Percentiles rank a stretch among this genome's conserved stretches.
These are phyloP conservation scores for Coriolopsis trogii DNA, from an alignment of 1,284 basidiomycete species.

Conservation along the genomic window DNA sequence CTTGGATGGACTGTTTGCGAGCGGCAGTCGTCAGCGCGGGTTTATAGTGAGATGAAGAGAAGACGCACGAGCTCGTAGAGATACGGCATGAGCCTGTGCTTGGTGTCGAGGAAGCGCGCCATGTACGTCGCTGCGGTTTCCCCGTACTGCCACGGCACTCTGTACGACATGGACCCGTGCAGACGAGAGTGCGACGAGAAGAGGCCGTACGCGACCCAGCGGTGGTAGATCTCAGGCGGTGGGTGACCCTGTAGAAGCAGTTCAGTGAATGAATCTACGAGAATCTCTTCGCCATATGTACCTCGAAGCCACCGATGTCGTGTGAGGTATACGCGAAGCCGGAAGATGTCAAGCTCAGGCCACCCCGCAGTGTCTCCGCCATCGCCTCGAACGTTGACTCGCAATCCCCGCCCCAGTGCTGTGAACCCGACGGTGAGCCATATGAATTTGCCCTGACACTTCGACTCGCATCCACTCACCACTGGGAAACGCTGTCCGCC, in stretches of 20 bases:
- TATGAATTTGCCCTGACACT: background rate
- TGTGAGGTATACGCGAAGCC: constrained; percentile 76
- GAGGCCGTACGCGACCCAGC: constrained; percentile 76
- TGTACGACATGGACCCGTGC: constrained; percentile 73
- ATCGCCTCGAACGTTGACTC: constrained; percentile 80
- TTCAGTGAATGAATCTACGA: background rate
- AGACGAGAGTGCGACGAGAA: constrained; percentile 74
- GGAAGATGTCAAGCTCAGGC: constrained; percentile 64
- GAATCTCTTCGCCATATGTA: constrained; percentile 11
- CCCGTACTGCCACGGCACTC: constrained; percentile 78
- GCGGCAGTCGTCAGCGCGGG: background rate
- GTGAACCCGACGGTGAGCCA: constrained; percentile 1
- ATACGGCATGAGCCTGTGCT: constrained; percentile 77
- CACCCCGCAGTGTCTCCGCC: constrained; percentile 73
- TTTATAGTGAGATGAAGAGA: too few species aligned
- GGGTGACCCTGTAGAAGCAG: constrained; percentile 54
- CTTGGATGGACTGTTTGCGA: constrained; percentile 55
- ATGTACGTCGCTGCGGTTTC: constrained; percentile 70
- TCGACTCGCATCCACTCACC: constrained; percentile 2
- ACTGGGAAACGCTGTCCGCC: constrained; percentile 63
- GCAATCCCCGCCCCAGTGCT: constrained; percentile 81
- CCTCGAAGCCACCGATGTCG: constrained; percentile 78
- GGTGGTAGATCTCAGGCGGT: constrained; percentile 69
- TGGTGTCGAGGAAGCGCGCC: constrained; percentile 67
- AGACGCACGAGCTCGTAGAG: constrained; percentile 61